Base-by-base conservation (phyloP, 2,329 filamentous ascomycete species). In the Aspergillus novoparasiticus region DNA sequence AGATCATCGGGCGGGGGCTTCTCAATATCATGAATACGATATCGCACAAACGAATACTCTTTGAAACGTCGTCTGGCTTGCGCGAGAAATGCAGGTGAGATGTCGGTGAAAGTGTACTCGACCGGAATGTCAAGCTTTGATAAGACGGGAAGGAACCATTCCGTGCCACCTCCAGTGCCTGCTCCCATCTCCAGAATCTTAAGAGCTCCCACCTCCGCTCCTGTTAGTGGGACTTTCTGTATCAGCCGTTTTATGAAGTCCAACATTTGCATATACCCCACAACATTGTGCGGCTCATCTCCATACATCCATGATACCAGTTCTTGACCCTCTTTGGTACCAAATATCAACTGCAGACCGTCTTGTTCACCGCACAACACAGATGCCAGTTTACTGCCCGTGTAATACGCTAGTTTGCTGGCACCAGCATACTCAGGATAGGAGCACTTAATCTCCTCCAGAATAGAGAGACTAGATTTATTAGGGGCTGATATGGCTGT, bases 161-260 rank as follows among this genome's bases (percentile, higher is more conserved):
- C 68, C 0, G 79, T 80, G 0, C 77, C 79, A 1, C 76, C 78
- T 0, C 79, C 77, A 1, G 76, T 80, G 1, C 76, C 78, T 6
- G 73, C 79, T 1, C 79, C 79, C 55, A 79, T 69, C 51, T 81
- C 79, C 0, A 84, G 72, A 43, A 83, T 78, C 3, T 72, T 68
- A n/a, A 81, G 64, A 4, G 69, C 54, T 1, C 59, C 53, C 11
- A 36, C n/a, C 14, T 51, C 46, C 2, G 19, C 6, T 11, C 46
- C 46, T 16, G 6, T 6, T 66, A 72, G 71, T 74, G 8, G 26
- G 2, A 68, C n/a, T 34, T 61, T 63, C 3, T 48, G 23, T 6
- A 67, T 59, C 0, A 74, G 39, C 1, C 67, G 64, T 4, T 58
- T 54, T 23, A 79, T 60, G 59, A 79, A 74, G 45, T 76, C 73